Conservation (phyloP, 257 asterid species). For the Plectranthus barbatus region DNA sequence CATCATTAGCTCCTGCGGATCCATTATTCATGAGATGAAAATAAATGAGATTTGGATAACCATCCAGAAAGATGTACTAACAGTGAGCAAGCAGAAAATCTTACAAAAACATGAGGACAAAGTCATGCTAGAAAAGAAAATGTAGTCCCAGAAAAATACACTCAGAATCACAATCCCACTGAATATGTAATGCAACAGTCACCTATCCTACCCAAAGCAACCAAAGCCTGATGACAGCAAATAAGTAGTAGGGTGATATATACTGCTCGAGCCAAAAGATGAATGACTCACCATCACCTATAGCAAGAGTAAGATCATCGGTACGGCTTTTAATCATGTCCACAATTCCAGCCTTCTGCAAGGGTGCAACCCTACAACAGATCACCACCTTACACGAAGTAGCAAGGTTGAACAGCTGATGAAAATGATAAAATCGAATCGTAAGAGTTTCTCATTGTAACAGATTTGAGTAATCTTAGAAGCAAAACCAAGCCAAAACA, state of each 20-base stretch:
- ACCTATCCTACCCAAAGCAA: background rate
- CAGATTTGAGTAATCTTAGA: conserved; percentile 2
- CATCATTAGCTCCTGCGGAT: conserved; percentile 88
- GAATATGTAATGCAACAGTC: background rate
- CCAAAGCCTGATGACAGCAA: background rate
- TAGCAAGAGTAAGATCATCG: conserved; percentile 96
- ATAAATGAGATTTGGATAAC: conserved; percentile 7
- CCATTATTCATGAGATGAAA: conserved; percentile 20
- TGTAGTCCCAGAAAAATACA: no score
- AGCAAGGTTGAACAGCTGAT: conserved; percentile 90
- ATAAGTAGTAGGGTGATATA: background rate
- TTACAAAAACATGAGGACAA: background rate
- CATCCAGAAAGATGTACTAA: background rate
- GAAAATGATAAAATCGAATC: conserved; percentile 18
- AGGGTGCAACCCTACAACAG: conserved; percentile 96
- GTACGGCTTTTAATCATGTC: conserved; percentile 85
- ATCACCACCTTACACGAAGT: conserved; percentile 81
- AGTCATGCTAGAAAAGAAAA: no score
- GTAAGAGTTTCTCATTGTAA: conserved; percentile 18
- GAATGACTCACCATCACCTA: conserved; percentile 85
- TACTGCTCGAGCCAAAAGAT: conserved; percentile 10
- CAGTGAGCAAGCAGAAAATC: background rate
- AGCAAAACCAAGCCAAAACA: conserved; percentile 14
- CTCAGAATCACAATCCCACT: conserved; percentile 28
- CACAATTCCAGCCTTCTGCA: conserved; percentile 98